A percentile compares a stretch with the other conserved stretches of the same genome.
Evolutionary conservation across 2,329 filamentous ascomycete species (phyloP).

Genomic region (Plenodomus tracheiphilus): DNA sequence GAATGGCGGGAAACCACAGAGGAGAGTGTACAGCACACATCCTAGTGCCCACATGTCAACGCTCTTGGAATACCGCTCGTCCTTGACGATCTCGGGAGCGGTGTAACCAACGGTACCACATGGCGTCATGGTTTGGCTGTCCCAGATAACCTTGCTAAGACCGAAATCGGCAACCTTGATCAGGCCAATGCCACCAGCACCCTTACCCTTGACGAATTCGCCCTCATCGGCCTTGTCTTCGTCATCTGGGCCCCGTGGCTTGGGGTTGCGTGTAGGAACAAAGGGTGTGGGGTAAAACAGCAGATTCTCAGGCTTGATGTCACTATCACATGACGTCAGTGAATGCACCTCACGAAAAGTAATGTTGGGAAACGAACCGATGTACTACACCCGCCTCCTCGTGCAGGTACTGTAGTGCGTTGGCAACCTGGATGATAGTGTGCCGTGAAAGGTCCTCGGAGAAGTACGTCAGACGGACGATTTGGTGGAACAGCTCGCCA

Average conservation of each 20-base stretch:
- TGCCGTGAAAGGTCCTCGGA: slow-evolving; percentile 94
- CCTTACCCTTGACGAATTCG: slow-evolving; percentile 80
- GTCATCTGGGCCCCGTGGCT: slow-evolving; percentile 81
- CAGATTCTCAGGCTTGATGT: slow-evolving; percentile 98
- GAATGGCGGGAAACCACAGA: slow-evolving; percentile 97
- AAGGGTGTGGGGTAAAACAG: slow-evolving; percentile 87
- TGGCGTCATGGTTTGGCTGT: slow-evolving; percentile 97
- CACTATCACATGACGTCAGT: slow-evolving; percentile 61
- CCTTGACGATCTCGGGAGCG: slow-evolving; percentile 97
- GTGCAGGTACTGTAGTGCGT: slow-evolving; percentile 90
- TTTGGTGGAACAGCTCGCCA: slow-evolving; percentile 97
- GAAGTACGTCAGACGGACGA: slow-evolving; percentile 96
- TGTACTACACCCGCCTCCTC: slow-evolving; percentile 95
- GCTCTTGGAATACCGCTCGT: slow-evolving; percentile 97
- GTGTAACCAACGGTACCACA: slow-evolving; percentile 98
- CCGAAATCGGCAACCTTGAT: slow-evolving; percentile 99
- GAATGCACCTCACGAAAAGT: slow-evolving; percentile 2
- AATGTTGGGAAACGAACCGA: slow-evolving; percentile 64
- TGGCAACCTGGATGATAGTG: slow-evolving; percentile 93
- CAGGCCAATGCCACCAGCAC: slow-evolving; percentile 84
- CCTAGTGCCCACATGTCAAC: slow-evolving; percentile 99
- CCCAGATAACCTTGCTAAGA: slow-evolving; percentile 97
- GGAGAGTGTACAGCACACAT: slow-evolving; percentile 93
- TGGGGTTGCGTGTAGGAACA: slow-evolving; percentile 76
- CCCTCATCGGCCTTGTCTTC: slow-evolving; percentile 98